Evolutionary conservation across 345 rosid species (phyloP), one percentile per base, ranked within the genome.

Genomic region (Draba incana): DNA sequence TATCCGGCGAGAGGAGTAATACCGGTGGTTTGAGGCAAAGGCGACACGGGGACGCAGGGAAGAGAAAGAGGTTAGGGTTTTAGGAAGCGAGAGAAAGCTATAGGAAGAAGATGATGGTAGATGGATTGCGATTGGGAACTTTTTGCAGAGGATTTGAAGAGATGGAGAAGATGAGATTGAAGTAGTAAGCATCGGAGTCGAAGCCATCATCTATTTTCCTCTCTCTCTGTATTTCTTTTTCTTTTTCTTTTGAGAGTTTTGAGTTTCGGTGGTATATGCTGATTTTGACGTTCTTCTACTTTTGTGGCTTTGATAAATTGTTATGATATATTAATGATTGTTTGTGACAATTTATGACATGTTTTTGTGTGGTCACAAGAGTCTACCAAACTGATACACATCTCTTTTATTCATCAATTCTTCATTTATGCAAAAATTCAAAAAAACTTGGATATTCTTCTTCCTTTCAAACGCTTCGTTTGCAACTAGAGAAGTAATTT

Each of bases 151-250:
- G 75, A 71, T 10, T 45, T 70, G 86, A 76, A 83, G 57, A 57
- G 88, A 61, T 12, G 89, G 84, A 45, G 88, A 83, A 68, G 81
- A 78, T 46, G 78, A 75, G 45, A 81, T 44, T 55, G 81, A 52
- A 31, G 83, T 64, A 3, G 88, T 62, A 3, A 92, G 86, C 78
- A 79, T 85, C 5, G 98, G 89, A 23, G 94, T 74, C 20, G 93
- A 69, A 39, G 84, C 86, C 88, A 83, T 81, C 45, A 37, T 55
- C 64, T 28, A 13, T 30, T 37, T n/a, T 52, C 27, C 53, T 9
- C 24, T 13, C 3, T 12, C 11, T 63, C 68, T 43, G 37, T 70
- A 13, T 51, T 4, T 61, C 24, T 42, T 11, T 23, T 1, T n/a
- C 8, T 12, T 6, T 31, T 31, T 31, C 30, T 15, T 14, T 41